Evolutionary conservation across 768 basidiomycete species (phyloP), one percentile per base, ranked within the genome.

Genomic region (Cystobasidium ongulense): DNA sequence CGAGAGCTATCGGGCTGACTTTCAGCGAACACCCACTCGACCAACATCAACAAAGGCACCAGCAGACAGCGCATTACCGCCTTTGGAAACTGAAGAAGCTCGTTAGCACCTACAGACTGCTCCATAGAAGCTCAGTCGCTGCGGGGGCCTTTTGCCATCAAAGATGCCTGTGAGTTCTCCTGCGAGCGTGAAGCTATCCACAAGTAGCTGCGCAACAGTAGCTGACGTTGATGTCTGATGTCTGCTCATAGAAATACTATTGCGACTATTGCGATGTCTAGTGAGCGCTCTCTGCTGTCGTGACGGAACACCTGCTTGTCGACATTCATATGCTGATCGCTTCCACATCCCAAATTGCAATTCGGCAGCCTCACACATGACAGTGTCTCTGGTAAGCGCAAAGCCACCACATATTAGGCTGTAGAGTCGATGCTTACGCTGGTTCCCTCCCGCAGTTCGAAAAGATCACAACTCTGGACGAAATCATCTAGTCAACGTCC

Each of bases 391-490:
- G 92, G 92, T 89, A 75, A 66, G 85, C 80, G 72, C 75, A 18
- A 33, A 5, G 17, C 27, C 35, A 4, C 15, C 66, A 38, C 38
- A 5, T 17, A 36, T 11, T 36, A 23, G 2, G n/a, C 41, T 23
- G 7, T 23, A 52, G n/a, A n/a, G n/a, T n/a, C n/a, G n/a, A n/a
- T n/a, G n/a, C n/a, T n/a, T n/a, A n/a, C n/a, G n/a, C n/a, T n/a
- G n/a, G n/a, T n/a, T 27, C 25, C 57, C 59, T 63, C 75, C 74
- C 23, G 59, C 78, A 95, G 94, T 96, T 39, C 90, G 96, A 76
- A 96, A 97, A 82, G 96, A 96, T 65, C 96, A 99, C 82, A 98
- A 99, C 82, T 91, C 89, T 73, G 96, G 96, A 77, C 86, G 95
- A 73, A 99, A 99, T 82, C 96, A 99, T 80, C 86, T 71, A 25